Percentiles rank a stretch among this genome's conserved stretches.
phyloP scores from a whole-genome alignment of 331 rosid species.

The Rosa hybrid region DNA sequence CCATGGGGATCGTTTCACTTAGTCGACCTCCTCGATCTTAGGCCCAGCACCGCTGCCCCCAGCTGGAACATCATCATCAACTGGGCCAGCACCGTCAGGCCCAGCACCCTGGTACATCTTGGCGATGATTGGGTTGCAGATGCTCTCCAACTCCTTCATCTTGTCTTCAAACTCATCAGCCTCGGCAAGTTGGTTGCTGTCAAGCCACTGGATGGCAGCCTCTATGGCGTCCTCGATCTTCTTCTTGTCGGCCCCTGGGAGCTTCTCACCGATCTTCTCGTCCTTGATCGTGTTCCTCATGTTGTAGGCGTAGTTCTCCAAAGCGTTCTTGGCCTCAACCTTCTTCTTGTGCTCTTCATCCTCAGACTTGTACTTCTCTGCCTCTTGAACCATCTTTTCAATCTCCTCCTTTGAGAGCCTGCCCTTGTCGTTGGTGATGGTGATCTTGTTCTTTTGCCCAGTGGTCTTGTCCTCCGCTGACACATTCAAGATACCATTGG shows the following conservation, averaged over 20 bases:
- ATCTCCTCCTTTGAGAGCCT: slow-evolving; percentile 84
- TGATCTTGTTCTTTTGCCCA: slow-evolving; percentile 83
- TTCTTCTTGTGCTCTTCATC: slow-evolving; percentile 90
- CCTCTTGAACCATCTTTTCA: slow-evolving; percentile 92
- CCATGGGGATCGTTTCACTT: neutral
- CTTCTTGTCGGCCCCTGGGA: slow-evolving; percentile 64
- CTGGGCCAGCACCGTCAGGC: slow-evolving; percentile 46
- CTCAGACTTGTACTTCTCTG: slow-evolving; percentile 89
- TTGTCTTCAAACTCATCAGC: slow-evolving; percentile 83
- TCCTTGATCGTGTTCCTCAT: slow-evolving; percentile 88
- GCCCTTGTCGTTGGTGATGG: slow-evolving; percentile 90
- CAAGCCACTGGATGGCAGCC: slow-evolving; percentile 72
- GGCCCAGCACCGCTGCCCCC: slow-evolving; percentile 75
- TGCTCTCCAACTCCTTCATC: slow-evolving; percentile 88
- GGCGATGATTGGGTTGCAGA: slow-evolving; percentile 90
- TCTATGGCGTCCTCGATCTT: slow-evolving; percentile 84
- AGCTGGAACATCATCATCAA: slow-evolving; percentile 53
- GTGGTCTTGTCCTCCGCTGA: slow-evolving; percentile 88
- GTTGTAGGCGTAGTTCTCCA: slow-evolving; percentile 85
- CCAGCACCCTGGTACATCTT: slow-evolving; percentile 94
- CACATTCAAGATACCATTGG: slow-evolving; percentile 84
- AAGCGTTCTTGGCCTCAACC: slow-evolving; percentile 72
- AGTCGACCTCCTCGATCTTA: slow-evolving; percentile 93
- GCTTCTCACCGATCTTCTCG: slow-evolving; percentile 75
- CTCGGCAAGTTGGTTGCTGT: slow-evolving; percentile 77